Percentiles rank a stretch among this genome's conserved stretches.
phyloP scores from a whole-genome alignment of 2,329 filamentous ascomycete genomes.

The Fusarium heterosporum region DNA sequence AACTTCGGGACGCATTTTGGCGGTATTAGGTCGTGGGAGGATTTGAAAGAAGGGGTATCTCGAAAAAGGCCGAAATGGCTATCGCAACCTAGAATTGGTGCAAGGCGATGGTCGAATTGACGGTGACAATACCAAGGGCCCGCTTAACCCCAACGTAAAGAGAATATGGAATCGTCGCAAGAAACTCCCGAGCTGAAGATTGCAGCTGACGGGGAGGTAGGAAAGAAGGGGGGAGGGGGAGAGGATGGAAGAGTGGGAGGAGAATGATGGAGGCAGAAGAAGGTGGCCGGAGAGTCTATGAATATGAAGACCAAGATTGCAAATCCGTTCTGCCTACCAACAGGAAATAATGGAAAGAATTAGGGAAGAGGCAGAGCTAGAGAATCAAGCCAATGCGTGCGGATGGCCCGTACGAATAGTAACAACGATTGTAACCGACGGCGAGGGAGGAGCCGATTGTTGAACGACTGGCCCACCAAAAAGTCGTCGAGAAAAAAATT shows the following conservation, averaged over 20 bases:
- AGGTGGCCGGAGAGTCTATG: constrained; percentile 40
- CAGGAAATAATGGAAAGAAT: constrained; percentile 43
- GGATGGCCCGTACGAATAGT: constrained; percentile 45
- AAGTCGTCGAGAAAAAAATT: constrained; percentile 51
- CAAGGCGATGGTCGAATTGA: constrained; percentile 39
- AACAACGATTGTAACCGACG: constrained; percentile 47
- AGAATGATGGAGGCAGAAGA: constrained; percentile 44
- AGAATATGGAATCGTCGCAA: constrained; percentile 43
- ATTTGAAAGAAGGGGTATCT: constrained; percentile 49
- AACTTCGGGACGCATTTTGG: constrained; percentile 94
- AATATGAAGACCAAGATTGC: constrained; percentile 44
- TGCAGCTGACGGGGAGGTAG: constrained; percentile 44
- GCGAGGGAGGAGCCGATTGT: constrained; percentile 51
- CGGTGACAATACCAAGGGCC: constrained; percentile 43
- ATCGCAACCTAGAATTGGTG: constrained; percentile 44
- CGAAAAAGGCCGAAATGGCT: constrained; percentile 46
- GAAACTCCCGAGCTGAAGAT: constrained; percentile 44
- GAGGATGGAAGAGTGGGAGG: constrained; percentile 26
- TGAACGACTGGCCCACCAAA: constrained; percentile 53
- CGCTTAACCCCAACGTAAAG: constrained; percentile 45
- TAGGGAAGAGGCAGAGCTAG: constrained; percentile 41
- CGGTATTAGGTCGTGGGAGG: constrained; percentile 45
- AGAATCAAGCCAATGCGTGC: constrained; percentile 33
- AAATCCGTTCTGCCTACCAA: constrained; percentile 46
- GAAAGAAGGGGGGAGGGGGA: constrained; percentile 23